Evolutionary conservation across 768 basidiomycete genomes (phyloP), one percentile per base, ranked within the genome.

Genomic region (Exsudoporus frostii): DNA sequence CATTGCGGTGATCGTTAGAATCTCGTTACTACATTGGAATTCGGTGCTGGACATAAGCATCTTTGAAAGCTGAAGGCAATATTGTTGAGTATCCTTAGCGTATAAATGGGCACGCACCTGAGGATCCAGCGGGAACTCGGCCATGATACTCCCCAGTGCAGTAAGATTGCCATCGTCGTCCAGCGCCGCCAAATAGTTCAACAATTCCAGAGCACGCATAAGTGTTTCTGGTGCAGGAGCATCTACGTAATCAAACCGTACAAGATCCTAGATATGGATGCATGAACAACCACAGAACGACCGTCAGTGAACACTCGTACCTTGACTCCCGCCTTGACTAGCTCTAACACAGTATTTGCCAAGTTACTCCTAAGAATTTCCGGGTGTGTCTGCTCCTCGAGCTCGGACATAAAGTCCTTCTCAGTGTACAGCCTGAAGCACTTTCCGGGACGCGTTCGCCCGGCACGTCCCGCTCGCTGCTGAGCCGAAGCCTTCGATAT

Each of bases 101-200:
- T 2, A 32, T 10, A n/a, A 30, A 39, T 1, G 20, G 42, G 1
- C 11, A 54, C 77, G 36, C 59, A 89, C 90, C 78, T 95, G 95
- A 37, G 96, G 97, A 69, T 98, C 97, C n/a, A 99, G 79, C 13
- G 96, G 97, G 77, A 98, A 98, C 61, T 98, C 93, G 0, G 97
- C 96, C 96, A 98, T 98, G 55, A 92, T 87, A 34, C 73, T 76
- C 5, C 97, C 97, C 8, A 98, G 74, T 0, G 84, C 71, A 1
- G 97, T 98, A 52, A 99, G 70, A 47, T 92, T 84, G 11, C 97
- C 95, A 4, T 97, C 93, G 61, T 98, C 94, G 64, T 98, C 93
- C 55, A 99, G 75, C 1, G 95, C 96, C 7, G 88, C 84, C 40
- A 98, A 79, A 70, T 86, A 96, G 65, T 98, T 96, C 43, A 99